Evolutionary conservation across 2,329 filamentous ascomycete species (phyloP), one percentile per base, ranked within the genome.

Genomic region (Curvularia verruculosa): DNA sequence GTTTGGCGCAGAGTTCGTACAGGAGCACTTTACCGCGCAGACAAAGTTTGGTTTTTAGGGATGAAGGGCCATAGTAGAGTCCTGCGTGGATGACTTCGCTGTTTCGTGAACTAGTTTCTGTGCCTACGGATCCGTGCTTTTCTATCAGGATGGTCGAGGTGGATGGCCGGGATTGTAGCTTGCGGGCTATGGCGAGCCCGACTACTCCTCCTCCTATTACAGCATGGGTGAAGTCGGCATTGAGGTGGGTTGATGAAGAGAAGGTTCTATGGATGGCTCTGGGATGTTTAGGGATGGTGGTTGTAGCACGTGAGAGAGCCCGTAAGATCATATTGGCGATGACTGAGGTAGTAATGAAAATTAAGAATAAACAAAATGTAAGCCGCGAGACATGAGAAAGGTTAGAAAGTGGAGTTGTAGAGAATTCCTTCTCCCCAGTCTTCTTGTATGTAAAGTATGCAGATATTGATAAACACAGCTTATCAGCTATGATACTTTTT

Each of bases 61-160:
- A 89, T 39, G 79, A 77, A 5, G 82, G 74, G 15, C 90, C 91
- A 77, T 97, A 97, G 83, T 97, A 98, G 62, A 98, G 84, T 13
- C 95, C 95, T 1, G 91, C 95, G 75, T 99, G 95, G 67, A 99
- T 96, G 53, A 98, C 94, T 84, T 98, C 93, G 71, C 90, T 94
- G 80, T 96, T 97, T 65, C 93, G 88, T 63, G 89, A 91, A 61
- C 89, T 93, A 0, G 92, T 96, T 79, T 97, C 93, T 26, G 87
- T 94, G 48, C 93, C 93, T 24, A 90, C 83, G 49, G 84, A 82
- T 21, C 82, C 77, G 80, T 96, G 90, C 24, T 90, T 87, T 77
- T 97, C 93, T 1, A 97, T 86, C 52, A 96, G 81, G 12, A 96
- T 82, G 0, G 91, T 94, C 2, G 85, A 86, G 5, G 83, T 82